phyloP scores from a whole-genome alignment of 2,329 filamentous ascomycete genomes.

The Fusarium proliferatum region DNA sequence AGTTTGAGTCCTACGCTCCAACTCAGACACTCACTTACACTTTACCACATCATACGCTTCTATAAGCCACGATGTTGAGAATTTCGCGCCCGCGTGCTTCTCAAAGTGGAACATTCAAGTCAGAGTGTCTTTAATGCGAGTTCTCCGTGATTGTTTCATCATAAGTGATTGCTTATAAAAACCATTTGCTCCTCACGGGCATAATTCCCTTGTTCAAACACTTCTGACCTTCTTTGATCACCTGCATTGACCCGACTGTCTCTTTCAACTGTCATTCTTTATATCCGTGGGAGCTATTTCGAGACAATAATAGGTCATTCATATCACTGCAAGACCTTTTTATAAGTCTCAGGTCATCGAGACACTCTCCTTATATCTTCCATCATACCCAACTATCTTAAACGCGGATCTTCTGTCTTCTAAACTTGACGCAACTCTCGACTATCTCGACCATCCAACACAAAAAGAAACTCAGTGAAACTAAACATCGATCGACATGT shows the following conservation, averaged over 20 bases:
- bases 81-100: slow-evolving; percentile 22
- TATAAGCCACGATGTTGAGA: slow-evolving; percentile 30
- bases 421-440: background rate
- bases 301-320: slow-evolving; percentile 42
- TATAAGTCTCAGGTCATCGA: slow-evolving; percentile 5
- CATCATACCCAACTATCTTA: slow-evolving; percentile 7
- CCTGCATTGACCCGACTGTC: slow-evolving; percentile 41
- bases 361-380: slow-evolving; percentile 23
- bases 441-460: background rate
- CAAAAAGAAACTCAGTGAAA: background rate
- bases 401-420: background rate
- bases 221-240: slow-evolving; percentile 45
- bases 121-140: background rate
- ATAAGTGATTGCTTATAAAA: slow-evolving; percentile 19
- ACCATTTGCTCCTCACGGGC: background rate
- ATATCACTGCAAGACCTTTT: slow-evolving; percentile 10
- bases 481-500: slow-evolving; percentile 44
- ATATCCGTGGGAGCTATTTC: slow-evolving; percentile 22
- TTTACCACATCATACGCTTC: slow-evolving; percentile 30
- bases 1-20: slow-evolving; percentile 22
- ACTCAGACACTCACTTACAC: slow-evolving; percentile 29
- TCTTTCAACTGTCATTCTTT: slow-evolving; percentile 40
- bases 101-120: slow-evolving; percentile 9
- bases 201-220: slow-evolving; percentile 23
- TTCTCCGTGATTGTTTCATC: background rate